Conservation (phyloP, 768 basidiomycete species). For the Leccinum aurantiacum region DNA sequence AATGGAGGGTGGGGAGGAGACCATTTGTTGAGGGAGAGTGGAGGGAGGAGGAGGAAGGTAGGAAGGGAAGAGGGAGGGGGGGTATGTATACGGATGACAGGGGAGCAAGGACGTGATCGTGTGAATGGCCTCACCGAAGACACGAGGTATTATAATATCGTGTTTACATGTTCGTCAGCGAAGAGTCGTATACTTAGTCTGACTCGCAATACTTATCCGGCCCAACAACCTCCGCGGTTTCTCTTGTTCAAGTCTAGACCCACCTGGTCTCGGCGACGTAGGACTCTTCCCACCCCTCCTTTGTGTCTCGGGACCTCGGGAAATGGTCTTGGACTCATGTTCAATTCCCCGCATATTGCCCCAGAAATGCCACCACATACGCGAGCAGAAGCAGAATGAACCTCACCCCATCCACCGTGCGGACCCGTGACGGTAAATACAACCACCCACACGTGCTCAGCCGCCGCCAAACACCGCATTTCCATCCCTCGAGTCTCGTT, state of each 20-base stretch:
- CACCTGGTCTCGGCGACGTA: not conserved
- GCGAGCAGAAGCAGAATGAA: not conserved
- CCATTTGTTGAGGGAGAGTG: constrained; percentile 13
- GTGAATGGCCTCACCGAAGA: not conserved
- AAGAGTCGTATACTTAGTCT: not conserved
- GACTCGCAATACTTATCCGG: constrained; percentile 1
- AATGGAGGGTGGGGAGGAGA: constrained; percentile 11
- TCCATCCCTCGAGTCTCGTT: not conserved
- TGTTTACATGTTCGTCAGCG: not conserved
- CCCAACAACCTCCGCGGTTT: not conserved
- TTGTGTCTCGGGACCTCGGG: not conserved
- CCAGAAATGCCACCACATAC: not conserved
- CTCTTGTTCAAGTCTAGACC: not conserved
- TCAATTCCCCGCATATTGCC: not conserved
- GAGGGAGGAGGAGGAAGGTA: constrained; percentile 7
- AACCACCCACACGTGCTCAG: not conserved
- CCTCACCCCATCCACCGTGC: not conserved
- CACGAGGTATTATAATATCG: not conserved
- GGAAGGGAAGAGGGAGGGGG: not conserved
- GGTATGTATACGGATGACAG: constrained; percentile 28
- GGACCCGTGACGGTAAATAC: not conserved
- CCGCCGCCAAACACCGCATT: not conserved
- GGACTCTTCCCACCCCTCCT: not conserved
- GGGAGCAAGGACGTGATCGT: constrained; percentile 19
- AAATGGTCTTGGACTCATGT: not conserved